Base-by-base conservation (phyloP, 2,329 filamentous ascomycete genomes). In the Cucurbitaria berberidis region DNA sequence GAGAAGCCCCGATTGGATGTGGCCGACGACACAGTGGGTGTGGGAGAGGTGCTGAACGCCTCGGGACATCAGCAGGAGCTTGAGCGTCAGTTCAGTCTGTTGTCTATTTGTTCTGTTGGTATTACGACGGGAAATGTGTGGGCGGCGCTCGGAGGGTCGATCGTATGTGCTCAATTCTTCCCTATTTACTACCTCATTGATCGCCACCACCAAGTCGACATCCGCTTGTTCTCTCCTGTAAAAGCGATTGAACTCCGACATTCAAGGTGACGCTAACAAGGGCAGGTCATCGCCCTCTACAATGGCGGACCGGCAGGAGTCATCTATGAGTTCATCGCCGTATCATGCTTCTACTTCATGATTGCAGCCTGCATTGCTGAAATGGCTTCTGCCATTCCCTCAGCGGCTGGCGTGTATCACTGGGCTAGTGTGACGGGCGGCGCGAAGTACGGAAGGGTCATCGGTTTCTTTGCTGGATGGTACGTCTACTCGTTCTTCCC, bases 31-130 rank as follows among this genome's bases (percentile, higher is more conserved):
- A 54, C 52, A 19, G 48, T 64, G 7, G 66, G 26, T 8, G 62
- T 67, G 8, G 69, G 66, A n/a, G 67, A 77, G 43, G 67, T 76
- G 6, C 64, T 82, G 55, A 83, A 83, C 60, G 77, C 77, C 2
- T 81, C 79, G 2, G 81, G 81, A 1, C 80, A 84, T 62, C 72
- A 77, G 35, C 80, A 83, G 59, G 80, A 83, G 61, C 70, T 84
- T 2, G 76, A 82, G 38, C 74, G 80, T 1, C 77, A 80, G 34
- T 82, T 82, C 66, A 77, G 76, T 34, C 66, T 83, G 3, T 62
- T 78, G 58, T 77, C 73, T 27, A 76, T 82, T 38, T 80, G 77
- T 60, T 70, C 76, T 10, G 75, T 82, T 26, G 80, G 78, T 3
- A 75, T 80, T 22, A 75, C 75, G 1, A 79, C 77, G 9, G 78